phyloP scores from a whole-genome alignment of 176 grass and related monocot genomes.

The Guadua angustifolia region DNA sequence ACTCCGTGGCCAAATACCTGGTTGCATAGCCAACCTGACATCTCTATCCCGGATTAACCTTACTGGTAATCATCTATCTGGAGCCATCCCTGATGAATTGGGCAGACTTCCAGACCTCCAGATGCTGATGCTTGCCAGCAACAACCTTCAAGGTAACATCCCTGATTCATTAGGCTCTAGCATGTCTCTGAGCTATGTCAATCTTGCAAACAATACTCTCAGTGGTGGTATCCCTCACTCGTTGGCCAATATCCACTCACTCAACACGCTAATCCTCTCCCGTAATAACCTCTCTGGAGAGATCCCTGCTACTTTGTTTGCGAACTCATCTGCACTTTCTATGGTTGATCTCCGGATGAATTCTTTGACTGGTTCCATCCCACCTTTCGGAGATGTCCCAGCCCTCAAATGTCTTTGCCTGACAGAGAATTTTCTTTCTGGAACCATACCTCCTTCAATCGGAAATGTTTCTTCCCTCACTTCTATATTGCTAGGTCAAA shows the following conservation, averaged over 20 bases:
- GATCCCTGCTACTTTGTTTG: slow-evolving; percentile 7
- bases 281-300: slow-evolving; percentile 17
- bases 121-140: neutral
- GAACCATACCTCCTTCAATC: slow-evolving; percentile 36
- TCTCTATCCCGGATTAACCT: slow-evolving; percentile 45
- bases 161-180: neutral
- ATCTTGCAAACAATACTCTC: slow-evolving; percentile 42
- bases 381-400: slow-evolving; percentile 1
- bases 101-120: neutral
- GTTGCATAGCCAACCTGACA: slow-evolving; percentile 38
- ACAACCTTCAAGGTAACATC: slow-evolving; percentile 29
- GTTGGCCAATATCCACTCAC: neutral
- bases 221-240: neutral
- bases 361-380: slow-evolving; percentile 19
- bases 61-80: slow-evolving; percentile 1
- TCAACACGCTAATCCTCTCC: neutral
- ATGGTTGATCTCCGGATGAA: slow-evolving; percentile 29
- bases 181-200: slow-evolving; percentile 3
- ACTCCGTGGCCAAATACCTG: slow-evolving; percentile 34
- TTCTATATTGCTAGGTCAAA: neutral
- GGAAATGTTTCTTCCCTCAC: slow-evolving; percentile 36
- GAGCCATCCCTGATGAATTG: slow-evolving; percentile 21
- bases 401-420: neutral
- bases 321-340: neutral
- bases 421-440: slow-evolving; percentile 33